Evolutionary conservation across 768 basidiomycete genomes (phyloP).

Genomic region (Mycena capillaripes): DNA sequence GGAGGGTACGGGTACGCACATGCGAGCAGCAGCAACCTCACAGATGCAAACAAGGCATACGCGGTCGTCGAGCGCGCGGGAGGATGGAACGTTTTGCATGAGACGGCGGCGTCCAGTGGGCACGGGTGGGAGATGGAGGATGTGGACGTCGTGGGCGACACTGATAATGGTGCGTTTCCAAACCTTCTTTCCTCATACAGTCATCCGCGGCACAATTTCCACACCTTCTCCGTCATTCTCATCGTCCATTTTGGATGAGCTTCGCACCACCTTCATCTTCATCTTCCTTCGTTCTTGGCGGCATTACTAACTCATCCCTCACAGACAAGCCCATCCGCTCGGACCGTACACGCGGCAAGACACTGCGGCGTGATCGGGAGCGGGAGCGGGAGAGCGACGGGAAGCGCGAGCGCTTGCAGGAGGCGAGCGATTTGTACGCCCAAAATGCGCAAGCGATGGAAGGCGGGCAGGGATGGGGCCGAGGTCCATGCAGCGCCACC

Average conservation of each 20-base stretch:
- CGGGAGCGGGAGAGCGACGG: not conserved
- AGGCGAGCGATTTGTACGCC: not conserved
- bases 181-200: no score
- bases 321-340: no score
- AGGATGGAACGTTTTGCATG: constrained; percentile 4
- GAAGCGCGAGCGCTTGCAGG: not conserved
- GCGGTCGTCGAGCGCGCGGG: constrained; percentile 19
- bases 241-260: not conserved
- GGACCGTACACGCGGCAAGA: no score
- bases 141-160: not conserved
- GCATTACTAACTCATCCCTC: no score
- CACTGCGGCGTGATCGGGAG: constrained; percentile 19
- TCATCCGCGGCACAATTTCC: no score
- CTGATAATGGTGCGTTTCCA: no score
- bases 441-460: constrained; percentile 35
- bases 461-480: not conserved
- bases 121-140: constrained; percentile 40
- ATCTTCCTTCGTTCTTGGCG: not conserved
- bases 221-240: no score
- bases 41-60: no score
- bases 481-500: no score
- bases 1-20: not conserved
- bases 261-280: not conserved
- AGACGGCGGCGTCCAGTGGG: not conserved
- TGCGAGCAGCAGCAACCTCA: not conserved